Evolutionary conservation across 164 flowering plant species (phyloP).

Genomic region (Malania oleifera): DNA sequence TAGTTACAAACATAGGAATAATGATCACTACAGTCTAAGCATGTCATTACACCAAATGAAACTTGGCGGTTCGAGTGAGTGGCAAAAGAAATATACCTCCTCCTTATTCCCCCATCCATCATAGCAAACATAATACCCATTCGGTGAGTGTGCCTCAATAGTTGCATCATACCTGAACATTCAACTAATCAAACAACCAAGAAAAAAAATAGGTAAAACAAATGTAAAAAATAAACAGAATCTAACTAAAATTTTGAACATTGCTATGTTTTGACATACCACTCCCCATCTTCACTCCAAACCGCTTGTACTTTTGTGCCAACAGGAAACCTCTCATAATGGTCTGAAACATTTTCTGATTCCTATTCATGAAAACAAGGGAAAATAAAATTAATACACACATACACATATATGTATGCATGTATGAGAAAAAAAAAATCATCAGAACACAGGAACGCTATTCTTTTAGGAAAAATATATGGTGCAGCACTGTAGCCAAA

Average conservation of each 20-base stretch:
- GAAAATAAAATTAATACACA: not conserved
- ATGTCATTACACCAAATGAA: not conserved
- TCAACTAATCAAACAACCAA: constrained; percentile 57
- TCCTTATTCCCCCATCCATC: constrained; percentile 93
- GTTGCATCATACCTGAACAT: constrained; percentile 91
- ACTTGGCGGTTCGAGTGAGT: not conserved
- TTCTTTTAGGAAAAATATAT: no score
- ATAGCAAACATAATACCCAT: constrained; percentile 73
- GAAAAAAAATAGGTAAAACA: constrained; percentile 24
- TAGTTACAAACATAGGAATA: no score
- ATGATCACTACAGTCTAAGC: no score
- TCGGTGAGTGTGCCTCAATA: constrained; percentile 64
- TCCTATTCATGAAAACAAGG: constrained; percentile 32
- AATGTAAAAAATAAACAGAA: constrained; percentile 9
- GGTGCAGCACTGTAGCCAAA: no score
- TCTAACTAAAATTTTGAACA: not conserved
- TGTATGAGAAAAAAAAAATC: no score
- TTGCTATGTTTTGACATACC: constrained; percentile 40
- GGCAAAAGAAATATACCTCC: constrained; percentile 52
- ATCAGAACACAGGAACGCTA: no score
- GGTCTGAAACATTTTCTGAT: constrained; percentile 21
- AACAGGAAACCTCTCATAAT: constrained; percentile 42
- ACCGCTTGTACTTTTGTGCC: constrained; percentile 95
- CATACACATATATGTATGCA: no score
- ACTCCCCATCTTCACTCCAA: constrained; percentile 98